Conservation (phyloP, 1,139 yeast species). For the Nakaseomyces uthaithaninus region DNA sequence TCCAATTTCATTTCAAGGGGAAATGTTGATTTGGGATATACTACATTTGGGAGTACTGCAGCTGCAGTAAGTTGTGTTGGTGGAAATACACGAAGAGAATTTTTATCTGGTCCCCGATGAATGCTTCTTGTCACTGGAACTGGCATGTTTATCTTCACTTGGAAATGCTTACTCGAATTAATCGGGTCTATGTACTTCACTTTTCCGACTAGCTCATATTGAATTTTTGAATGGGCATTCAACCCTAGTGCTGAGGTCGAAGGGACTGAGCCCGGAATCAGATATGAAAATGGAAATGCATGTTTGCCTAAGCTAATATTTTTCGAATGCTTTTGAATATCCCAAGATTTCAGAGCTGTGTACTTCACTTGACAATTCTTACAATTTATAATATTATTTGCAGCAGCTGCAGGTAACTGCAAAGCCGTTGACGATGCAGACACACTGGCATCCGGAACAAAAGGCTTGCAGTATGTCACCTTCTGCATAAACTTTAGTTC, state of each 20-base stretch:
- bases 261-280: constrained; percentile 85
- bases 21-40: constrained; percentile 80
- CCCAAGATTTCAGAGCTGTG: constrained; percentile 79
- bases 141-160: constrained; percentile 51
- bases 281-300: constrained; percentile 89
- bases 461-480: constrained; percentile 57
- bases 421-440: constrained; percentile 5
- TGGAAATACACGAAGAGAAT: constrained; percentile 84
- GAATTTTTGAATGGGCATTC: constrained; percentile 47
- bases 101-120: constrained; percentile 73
- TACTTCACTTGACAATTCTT: constrained; percentile 46
- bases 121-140: constrained; percentile 72
- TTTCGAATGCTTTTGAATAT: constrained; percentile 54
- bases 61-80: constrained; percentile 88
- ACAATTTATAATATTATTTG: constrained; percentile 45
- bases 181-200: constrained; percentile 39
- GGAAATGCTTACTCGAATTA: constrained; percentile 20
- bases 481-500: constrained; percentile 63
- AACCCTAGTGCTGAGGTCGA: constrained; percentile 63
- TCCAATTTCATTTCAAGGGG: constrained; percentile 76
- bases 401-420: constrained; percentile 14
- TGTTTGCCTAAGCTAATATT: constrained; percentile 59
- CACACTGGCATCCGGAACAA: constrained; percentile 37
- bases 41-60: constrained; percentile 79
- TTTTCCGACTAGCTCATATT: constrained; percentile 66